Base-by-base conservation (phyloP, 768 basidiomycete species). In the Xerocomellus chrysenteron region DNA sequence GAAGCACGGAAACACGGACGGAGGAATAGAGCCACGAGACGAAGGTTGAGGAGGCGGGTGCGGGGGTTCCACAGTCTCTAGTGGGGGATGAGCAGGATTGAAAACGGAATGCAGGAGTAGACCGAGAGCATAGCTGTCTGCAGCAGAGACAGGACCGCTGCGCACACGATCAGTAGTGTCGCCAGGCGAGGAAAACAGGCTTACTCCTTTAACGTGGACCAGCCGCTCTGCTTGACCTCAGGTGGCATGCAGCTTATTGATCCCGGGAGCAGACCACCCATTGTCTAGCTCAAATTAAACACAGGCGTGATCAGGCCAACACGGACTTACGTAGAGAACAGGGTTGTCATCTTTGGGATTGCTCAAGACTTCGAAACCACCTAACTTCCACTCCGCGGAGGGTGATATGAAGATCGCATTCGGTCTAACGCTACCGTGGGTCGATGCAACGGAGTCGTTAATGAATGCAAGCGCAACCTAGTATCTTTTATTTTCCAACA, bases 301-400 rank as follows among this genome's bases (percentile, higher is more conserved):
- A 66, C 50, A 49, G 50, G 50, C 13, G 3, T n/a, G 19, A 59
- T 24, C 11, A 26, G 47, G 26, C 42, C 39, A 43, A 55, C 21
- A 60, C 40, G 40, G 5, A 62, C 88, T 73, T 74, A 94, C 93
- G 78, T 90, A 96, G 67, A 94, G 75, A 16, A 90, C 82, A 33
- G 90, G 83, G 44, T 78, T 70, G 14, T 90, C 86, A 50, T 98
- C 95, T 63, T 85, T 90, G 10, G 87, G 81, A 61, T 81, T 91
- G 63, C 92, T 94, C 59, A 97, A 71, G 0, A 96, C 74, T 65
- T 99, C 97, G 66, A 98, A 94, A 1, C 96, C 96, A 19, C 92
- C 95, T 9, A 99, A 76, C 67, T 92, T 92, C 97, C 96, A 98
- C 75, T 99, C 97, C 6, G 96, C 92, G 0, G 93, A 91, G 0